phyloP scores from a whole-genome alignment of 352 stramenopile species.

The Phytophthora colocasiae region DNA sequence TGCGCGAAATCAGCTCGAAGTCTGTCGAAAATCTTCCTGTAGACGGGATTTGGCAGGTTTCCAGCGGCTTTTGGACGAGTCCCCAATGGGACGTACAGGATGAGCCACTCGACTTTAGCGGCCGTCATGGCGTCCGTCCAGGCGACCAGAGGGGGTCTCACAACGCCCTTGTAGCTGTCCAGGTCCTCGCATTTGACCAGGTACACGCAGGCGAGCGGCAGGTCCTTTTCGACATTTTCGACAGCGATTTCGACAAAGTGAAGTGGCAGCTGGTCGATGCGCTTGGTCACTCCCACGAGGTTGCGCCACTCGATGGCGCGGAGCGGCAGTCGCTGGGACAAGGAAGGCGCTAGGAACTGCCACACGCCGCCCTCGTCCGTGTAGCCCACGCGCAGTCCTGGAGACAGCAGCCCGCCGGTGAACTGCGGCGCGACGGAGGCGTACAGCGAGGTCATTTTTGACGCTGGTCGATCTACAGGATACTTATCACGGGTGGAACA shows the following conservation, averaged over 20 bases:
- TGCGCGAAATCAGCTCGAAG: conserved; percentile 70
- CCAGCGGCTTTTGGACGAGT: conserved; percentile 65
- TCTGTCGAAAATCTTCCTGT: conserved; percentile 84
- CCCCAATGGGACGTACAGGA: conserved; percentile 88
- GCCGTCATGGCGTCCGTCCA: conserved; percentile 84
- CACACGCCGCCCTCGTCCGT: conserved; percentile 80
- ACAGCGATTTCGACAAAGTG: conserved; percentile 51
- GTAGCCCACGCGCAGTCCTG: conserved; percentile 74
- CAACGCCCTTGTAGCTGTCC: conserved; percentile 65
- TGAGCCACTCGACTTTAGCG: conserved; percentile 73
- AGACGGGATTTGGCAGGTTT: conserved; percentile 53
- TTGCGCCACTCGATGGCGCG: conserved; percentile 86
- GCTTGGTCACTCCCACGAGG: conserved; percentile 74
- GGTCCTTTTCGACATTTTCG: conserved; percentile 26
- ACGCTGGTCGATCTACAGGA: too few species aligned
- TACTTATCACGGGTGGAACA: too few species aligned
- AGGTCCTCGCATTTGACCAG: conserved; percentile 88
- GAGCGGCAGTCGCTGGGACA: conserved; percentile 69
- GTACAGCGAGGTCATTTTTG: conserved; percentile 69
- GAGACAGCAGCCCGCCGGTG: conserved; percentile 69
- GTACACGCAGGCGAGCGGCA: conserved; percentile 72
- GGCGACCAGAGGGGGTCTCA: conserved; percentile 52
- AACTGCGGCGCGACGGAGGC: conserved; percentile 74
- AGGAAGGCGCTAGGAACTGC: conserved; percentile 76
- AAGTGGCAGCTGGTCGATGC: conserved; percentile 68